phyloP scores from a whole-genome alignment of 106 monocot genomes.

The Acorus calamus region DNA sequence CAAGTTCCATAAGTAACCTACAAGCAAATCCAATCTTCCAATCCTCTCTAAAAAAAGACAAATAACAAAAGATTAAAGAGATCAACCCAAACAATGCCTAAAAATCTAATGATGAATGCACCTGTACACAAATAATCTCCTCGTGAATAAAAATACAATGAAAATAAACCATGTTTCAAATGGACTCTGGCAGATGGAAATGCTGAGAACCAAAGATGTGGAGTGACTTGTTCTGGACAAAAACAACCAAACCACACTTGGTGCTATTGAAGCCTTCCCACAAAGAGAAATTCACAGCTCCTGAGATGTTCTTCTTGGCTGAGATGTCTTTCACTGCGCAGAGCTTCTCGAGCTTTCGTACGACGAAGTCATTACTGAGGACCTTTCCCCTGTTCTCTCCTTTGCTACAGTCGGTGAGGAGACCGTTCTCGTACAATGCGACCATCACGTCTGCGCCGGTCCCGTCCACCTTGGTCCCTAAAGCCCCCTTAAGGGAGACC shows the following conservation, averaged over 20 bases:
- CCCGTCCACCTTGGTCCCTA: too few species aligned
- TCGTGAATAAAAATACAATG: background rate
- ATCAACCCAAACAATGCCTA: too few species aligned
- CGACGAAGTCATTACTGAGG: constrained; percentile 65
- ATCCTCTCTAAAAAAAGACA: too few species aligned
- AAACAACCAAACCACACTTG: constrained; percentile 59
- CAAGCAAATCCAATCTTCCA: too few species aligned
- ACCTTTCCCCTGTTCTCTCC: constrained; percentile 71
- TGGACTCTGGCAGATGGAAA: constrained; percentile 27
- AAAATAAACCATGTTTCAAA: constrained; percentile 13
- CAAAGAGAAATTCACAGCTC: constrained; percentile 45
- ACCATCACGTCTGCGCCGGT: too few species aligned
- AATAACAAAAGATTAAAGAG: too few species aligned
- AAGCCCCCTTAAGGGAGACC: too few species aligned
- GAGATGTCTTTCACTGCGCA: constrained; percentile 39
- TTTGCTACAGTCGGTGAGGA: constrained; percentile 29
- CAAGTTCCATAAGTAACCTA: too few species aligned
- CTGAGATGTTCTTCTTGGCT: constrained; percentile 58
- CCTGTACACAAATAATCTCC: background rate
- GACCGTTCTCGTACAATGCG: too few species aligned
- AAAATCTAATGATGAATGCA: too few species aligned
- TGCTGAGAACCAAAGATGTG: constrained; percentile 47
- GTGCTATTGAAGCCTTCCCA: constrained; percentile 57
- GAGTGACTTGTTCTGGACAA: constrained; percentile 49
- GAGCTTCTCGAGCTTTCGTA: constrained; percentile 65